Base-by-base conservation (phyloP, 164 flowering plant species). In the Aristolochia californica region DNA sequence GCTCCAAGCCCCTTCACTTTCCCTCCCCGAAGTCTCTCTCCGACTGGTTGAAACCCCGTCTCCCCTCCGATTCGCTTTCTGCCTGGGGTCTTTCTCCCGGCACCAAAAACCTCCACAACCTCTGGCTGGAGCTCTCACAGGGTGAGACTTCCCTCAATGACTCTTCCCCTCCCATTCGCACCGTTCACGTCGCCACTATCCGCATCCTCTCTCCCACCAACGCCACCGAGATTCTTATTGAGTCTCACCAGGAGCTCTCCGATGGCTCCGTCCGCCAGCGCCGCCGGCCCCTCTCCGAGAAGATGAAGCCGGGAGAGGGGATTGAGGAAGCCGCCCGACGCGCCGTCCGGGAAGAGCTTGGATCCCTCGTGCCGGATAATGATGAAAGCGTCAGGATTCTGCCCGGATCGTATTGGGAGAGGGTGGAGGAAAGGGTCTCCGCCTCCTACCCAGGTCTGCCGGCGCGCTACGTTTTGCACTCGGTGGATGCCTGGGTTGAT, bases 361-460 rank as follows among this genome's bases (percentile, higher is more conserved):
- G 94, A 0, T 83, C 85, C 12, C 27, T 78, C 16, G 10, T 83
- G 22, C 24, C 27, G 17, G 61, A 28, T 7, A 63, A 61, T n/a
- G 62, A 22, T 11, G 62, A 48, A 7, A 13, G 49, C 47, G 88
- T 83, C 57, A 75, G 43, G 62, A 79, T 93, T 49, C 68, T 80
- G 51, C 77, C 75, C 5, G 83, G 73, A 13, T 83, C 97, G 18
- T 85, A 85, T 58, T 7, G 12, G 65, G 71, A 58, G 77, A 85
- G 63, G 59, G 80, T 87, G 55, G 99, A 93, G 76, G 91, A 89
- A 79, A 61, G 90, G 72, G 65, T 56, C 40, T 93, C 99, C 18
- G 66, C 48, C 0, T 89, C 97, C 0, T 93, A 93, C 57, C 99
- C 99, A 14, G 99, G 99, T 5, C 70, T 93, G 77, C 97, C 98